These are phyloP conservation scores for Acanthamoeba divionensis DNA, from an alignment of 208 protist species.

Conservation along the genomic window DNA sequence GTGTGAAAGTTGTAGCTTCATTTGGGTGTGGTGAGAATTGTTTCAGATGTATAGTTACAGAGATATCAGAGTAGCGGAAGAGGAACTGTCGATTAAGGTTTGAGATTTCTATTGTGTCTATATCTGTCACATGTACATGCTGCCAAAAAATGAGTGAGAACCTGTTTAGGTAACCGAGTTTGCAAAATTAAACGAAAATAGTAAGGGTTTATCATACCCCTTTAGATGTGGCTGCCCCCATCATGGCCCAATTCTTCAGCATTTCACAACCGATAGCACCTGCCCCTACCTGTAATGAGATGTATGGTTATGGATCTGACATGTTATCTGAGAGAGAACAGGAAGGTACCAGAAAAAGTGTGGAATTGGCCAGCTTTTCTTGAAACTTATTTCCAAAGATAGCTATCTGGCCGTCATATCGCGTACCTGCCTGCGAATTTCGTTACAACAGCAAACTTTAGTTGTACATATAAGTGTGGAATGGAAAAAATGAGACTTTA, in stretches of 20 bases:
- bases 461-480: too few species aligned
- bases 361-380: neutral
- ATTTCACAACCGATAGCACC: conserved; percentile 78
- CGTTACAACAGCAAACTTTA: too few species aligned
- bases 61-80: conserved; percentile 59
- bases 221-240: conserved; percentile 57
- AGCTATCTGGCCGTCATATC: conserved; percentile 82
- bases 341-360: neutral
- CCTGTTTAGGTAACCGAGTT: too few species aligned
- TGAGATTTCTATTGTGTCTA: conserved; percentile 77
- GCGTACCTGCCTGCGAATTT: conserved; percentile 93
- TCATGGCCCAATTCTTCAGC: conserved; percentile 80
- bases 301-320: neutral
- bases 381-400: conserved; percentile 68
- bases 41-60: too few species aligned
- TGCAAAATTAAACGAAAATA: too few species aligned
- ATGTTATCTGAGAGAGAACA: too few species aligned
- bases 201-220: too few species aligned
- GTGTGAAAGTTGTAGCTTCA: too few species aligned
- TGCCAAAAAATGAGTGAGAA: too few species aligned
- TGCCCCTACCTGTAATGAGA: conserved; percentile 56
- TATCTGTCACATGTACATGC: conserved; percentile 73
- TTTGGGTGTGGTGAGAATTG: too few species aligned
- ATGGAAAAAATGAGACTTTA: too few species aligned
- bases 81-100: conserved; percentile 81